These are phyloP conservation scores for Saitozyma sp. DNA, from an alignment of 768 basidiomycete genomes.

Conservation along the genomic window DNA sequence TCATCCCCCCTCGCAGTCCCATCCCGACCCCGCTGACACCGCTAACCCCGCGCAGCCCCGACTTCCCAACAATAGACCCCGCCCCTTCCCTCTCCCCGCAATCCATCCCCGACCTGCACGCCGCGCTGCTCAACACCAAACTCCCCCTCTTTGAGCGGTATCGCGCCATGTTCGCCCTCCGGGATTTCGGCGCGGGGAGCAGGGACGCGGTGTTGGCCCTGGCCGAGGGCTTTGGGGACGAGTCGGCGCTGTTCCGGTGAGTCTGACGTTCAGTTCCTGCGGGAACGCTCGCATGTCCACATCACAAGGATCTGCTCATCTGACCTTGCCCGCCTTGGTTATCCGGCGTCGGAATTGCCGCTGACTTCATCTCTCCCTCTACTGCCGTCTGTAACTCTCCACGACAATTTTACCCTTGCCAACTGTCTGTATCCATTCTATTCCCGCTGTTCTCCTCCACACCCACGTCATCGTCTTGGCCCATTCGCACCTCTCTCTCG, in stretches of 20 bases:
- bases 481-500: no score
- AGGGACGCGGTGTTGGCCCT: slow-evolving; percentile 83
- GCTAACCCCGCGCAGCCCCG: slow-evolving; percentile 29
- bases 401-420: no score
- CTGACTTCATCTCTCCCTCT: no score
- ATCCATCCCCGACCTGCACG: slow-evolving; percentile 61
- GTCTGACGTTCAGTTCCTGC: slow-evolving; percentile 31
- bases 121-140: slow-evolving; percentile 65
- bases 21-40: not conserved
- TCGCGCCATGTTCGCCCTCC: slow-evolving; percentile 95
- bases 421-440: no score
- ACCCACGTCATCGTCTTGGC: no score
- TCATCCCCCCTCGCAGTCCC: no score
- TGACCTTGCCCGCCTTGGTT: no score
- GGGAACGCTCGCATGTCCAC: no score
- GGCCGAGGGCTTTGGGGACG: slow-evolving; percentile 83
- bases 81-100: slow-evolving; percentile 46
- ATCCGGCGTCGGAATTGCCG: no score
- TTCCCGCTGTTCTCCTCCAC: no score
- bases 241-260: slow-evolving; percentile 89
- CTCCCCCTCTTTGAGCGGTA: slow-evolving; percentile 87
- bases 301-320: not conserved
- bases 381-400: no score
- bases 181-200: slow-evolving; percentile 75
- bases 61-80: slow-evolving; percentile 53